A percentile compares a stretch with the other conserved stretches of the same genome.
phyloP scores from a whole-genome alignment of 495 filamentous ascomycete genomes.

The Daldinia grandis region DNA sequence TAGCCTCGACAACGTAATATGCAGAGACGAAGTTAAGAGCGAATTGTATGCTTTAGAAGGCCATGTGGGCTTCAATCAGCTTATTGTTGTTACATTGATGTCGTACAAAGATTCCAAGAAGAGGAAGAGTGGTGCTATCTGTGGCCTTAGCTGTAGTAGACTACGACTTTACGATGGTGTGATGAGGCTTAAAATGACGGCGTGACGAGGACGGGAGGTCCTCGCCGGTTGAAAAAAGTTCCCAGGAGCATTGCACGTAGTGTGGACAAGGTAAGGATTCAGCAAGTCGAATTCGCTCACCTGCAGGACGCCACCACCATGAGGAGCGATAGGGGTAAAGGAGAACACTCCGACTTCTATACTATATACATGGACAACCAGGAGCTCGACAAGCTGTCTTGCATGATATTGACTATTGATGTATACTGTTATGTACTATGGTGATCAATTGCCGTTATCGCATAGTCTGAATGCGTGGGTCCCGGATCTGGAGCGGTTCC shows the following conservation, averaged over 20 bases:
- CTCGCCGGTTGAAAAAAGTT: not conserved
- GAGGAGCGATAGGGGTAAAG: slow-evolving; percentile 4
- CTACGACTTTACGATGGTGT: slow-evolving; percentile 16
- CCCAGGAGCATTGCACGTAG: not conserved
- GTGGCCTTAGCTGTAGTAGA: slow-evolving; percentile 20
- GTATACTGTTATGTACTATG: slow-evolving; percentile 17
- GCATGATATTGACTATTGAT: slow-evolving; percentile 33
- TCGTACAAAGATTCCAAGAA: slow-evolving; percentile 8
- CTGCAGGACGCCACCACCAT: slow-evolving; percentile 29
- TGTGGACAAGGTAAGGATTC: not conserved
- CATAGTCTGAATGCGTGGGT: not conserved
- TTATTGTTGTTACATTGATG: slow-evolving; percentile 13
- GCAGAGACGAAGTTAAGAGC: slow-evolving; percentile 1
- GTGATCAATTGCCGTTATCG: slow-evolving; percentile 10
- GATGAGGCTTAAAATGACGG: slow-evolving; percentile 32
- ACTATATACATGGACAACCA: slow-evolving; percentile 8
- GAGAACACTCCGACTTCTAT: not conserved
- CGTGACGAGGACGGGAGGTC: not conserved
- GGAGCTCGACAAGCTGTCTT: slow-evolving; percentile 22
- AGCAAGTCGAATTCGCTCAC: slow-evolving; percentile 10
- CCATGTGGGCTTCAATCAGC: not conserved
- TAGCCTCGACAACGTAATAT: not conserved
- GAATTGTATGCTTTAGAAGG: slow-evolving; percentile 8
- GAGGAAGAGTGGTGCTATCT: slow-evolving; percentile 4
- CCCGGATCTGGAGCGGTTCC: not conserved